Percentiles rank a stretch among this genome's conserved stretches.
Evolutionary conservation across 768 basidiomycete genomes (phyloP).

Genomic region (Hydnomerulius pinastri): DNA sequence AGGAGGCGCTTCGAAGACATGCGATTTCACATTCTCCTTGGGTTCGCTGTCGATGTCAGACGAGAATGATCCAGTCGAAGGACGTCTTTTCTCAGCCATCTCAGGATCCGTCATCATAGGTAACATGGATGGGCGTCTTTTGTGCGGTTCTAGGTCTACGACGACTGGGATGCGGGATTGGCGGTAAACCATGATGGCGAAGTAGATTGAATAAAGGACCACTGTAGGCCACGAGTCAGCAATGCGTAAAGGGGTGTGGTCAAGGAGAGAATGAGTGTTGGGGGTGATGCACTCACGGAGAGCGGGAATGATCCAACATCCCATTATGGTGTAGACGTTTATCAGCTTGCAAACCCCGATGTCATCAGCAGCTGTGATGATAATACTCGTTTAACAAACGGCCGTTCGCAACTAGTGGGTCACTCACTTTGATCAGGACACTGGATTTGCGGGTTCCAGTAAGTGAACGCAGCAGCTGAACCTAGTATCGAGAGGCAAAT

Average conservation of each 20-base stretch:
- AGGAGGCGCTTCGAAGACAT: not conserved
- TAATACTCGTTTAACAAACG: not conserved
- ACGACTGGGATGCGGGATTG: constrained; percentile 28
- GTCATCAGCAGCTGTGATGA: constrained; percentile 38
- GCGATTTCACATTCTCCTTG: not conserved
- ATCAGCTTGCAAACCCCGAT: constrained; percentile 49
- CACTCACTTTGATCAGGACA: constrained; percentile 47
- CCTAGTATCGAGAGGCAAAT: constrained; percentile 28
- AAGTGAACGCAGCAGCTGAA: constrained; percentile 43
- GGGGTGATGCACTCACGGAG: constrained; percentile 42
- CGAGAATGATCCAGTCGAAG: constrained; percentile 6
- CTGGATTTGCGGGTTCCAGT: constrained; percentile 42
- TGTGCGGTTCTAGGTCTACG: constrained; percentile 10
- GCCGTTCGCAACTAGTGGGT: not conserved
- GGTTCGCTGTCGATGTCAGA: constrained; percentile 2
- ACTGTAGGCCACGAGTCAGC: constrained; percentile 35
- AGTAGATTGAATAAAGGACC: constrained; percentile 42
- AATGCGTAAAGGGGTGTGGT: too few relatives aligned
- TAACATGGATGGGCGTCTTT: constrained; percentile 10
- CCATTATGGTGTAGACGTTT: constrained; percentile 48
- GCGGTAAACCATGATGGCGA: constrained; percentile 40
- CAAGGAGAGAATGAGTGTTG: not conserved
- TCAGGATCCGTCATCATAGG: constrained; percentile 23
- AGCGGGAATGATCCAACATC: constrained; percentile 55
- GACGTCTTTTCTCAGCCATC: constrained; percentile 6